A percentile compares a stretch with the other conserved stretches of the same genome.
phyloP scores from a whole-genome alignment of 192 early-diverging fungal genomes.

The Gigaspora rosea region DNA sequence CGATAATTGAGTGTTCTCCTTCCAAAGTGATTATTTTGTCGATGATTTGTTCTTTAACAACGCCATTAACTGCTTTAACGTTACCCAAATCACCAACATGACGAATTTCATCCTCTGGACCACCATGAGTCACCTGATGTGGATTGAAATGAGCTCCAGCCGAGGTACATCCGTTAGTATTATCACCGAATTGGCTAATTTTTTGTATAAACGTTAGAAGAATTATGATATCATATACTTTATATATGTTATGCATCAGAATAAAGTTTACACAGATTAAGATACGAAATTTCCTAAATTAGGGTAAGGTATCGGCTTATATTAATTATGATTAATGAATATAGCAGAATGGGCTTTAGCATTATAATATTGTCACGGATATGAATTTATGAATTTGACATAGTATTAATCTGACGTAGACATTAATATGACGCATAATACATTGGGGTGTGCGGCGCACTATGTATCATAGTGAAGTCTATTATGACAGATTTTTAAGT shows the following conservation, averaged over 20 bases:
- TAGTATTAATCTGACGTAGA: too few relatives aligned
- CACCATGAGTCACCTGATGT: conserved; percentile 74
- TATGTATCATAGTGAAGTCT: too few relatives aligned
- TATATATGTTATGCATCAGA: not conserved
- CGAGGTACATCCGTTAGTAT: conserved; percentile 84
- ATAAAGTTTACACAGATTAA: too few relatives aligned
- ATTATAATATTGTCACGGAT: too few relatives aligned
- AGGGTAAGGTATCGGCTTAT: too few relatives aligned
- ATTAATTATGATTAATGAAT: too few relatives aligned
- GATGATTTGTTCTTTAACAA: conserved; percentile 50
- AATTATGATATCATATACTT: not conserved
- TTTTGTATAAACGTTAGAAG: not conserved
- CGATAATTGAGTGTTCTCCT: conserved; percentile 76
- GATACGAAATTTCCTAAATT: too few relatives aligned
- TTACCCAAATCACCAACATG: conserved; percentile 95
- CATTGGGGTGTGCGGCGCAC: too few relatives aligned
- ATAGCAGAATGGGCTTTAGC: too few relatives aligned
- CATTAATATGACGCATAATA: too few relatives aligned
- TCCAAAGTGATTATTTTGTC: conserved; percentile 73
- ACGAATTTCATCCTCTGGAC: conserved; percentile 61
- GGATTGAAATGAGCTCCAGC: conserved; percentile 91
- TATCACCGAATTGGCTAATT: conserved; percentile 71
- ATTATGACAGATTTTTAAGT: too few relatives aligned
- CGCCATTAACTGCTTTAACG: conserved; percentile 61
- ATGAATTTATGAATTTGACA: too few relatives aligned